A percentile compares a stretch with the other conserved stretches of the same genome.
phyloP scores from a whole-genome alignment of 306 rosid species.

The Benincasa hispida region DNA sequence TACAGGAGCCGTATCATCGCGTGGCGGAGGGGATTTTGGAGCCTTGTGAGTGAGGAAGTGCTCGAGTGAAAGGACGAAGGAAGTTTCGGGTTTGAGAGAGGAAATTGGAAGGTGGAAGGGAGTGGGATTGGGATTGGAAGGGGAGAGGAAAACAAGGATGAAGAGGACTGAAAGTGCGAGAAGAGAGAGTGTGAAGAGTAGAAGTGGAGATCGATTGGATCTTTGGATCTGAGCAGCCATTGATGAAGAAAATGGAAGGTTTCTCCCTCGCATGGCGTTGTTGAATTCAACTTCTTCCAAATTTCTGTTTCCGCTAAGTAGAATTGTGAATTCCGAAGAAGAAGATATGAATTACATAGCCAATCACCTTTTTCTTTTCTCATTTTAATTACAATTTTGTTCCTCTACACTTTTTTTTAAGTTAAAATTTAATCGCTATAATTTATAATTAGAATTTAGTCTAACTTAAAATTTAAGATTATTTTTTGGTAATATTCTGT shows the following conservation, averaged over 20 bases:
- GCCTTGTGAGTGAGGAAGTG: constrained; percentile 38
- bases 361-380: background rate
- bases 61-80: constrained; percentile 64
- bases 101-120: background rate
- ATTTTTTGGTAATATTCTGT: no score
- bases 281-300: background rate
- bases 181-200: constrained; percentile 29
- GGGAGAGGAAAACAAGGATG: constrained; percentile 21
- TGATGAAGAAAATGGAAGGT: constrained; percentile 8
- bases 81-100: constrained; percentile 30
- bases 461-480: no score
- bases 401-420: background rate
- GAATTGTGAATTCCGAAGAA: background rate
- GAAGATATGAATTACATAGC: background rate
- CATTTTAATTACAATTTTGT: background rate
- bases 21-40: constrained; percentile 1
- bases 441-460: no score
- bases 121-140: constrained; percentile 12
- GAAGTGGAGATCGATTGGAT: constrained; percentile 39
- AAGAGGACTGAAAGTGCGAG: constrained; percentile 29
- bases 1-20: background rate
- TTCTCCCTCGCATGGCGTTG: constrained; percentile 20
- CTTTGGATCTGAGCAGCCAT: constrained; percentile 20
- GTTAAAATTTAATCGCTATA: no score
- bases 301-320: background rate